Base-by-base conservation (phyloP, 345 rosid species). In the Hibiscus trionum region DNA sequence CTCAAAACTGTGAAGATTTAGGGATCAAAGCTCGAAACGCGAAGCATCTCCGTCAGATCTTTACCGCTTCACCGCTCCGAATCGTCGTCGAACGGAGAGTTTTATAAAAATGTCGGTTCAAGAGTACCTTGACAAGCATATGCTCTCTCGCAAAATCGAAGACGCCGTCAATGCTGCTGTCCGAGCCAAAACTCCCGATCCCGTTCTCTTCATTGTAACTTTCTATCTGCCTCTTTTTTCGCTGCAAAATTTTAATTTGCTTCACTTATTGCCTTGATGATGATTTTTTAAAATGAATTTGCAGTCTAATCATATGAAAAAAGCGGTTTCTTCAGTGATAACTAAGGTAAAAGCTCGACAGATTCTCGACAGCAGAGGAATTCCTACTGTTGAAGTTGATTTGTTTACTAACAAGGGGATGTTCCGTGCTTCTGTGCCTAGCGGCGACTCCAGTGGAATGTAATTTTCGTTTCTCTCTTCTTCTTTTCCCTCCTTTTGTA, bases 131-230 rank as follows among this genome's bases (percentile, higher is more conserved):
- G 96, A 92, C 83, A 89, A 88, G 87, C 93, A 95, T 79, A 46
- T 82, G 86, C 98, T 90, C 71, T 92, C 97, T 52, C 93, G 98
- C 73, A 95, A 86, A 82, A 95, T 95, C 69, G 99, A 95, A 79
- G 99, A 92, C 77, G 98, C 98, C 82, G 97, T 94, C 73, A 94
- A 94, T 84, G 99, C 99, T 66, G 93, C 99, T 74, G 97, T 95
- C 71, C 84, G 96, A 78, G 96, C 96, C 66, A 92, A 92, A 85
- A 82, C 94, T 81, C 58, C 90, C 72, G 98, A 92, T 87, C 98
- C 98, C 72, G 91, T 95, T 66, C 96, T 92, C 77, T 92, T 92
- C 89, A 95, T 95, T 81, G 98, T 95, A 74, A 69, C 56, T 65
- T 46, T 66, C 77, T 72, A 1, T 56, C 33, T 26, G 14, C 11